Evolutionary conservation across 257 asterid species (phyloP).

Genomic region (Rubia yunnanensis): DNA sequence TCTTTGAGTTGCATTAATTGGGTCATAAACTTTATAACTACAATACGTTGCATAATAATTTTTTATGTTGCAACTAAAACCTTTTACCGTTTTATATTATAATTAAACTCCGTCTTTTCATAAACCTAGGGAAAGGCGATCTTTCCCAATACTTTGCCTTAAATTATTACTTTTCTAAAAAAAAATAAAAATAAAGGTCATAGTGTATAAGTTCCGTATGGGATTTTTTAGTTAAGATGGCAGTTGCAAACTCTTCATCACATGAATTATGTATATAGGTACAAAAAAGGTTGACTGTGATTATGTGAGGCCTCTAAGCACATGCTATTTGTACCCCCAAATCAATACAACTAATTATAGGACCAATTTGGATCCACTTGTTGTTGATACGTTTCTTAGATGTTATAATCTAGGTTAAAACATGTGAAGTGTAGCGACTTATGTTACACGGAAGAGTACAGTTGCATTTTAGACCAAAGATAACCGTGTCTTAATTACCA

Average conservation of each 20-base stretch:
- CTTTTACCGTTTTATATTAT: too few relatives aligned
- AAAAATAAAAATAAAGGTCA: too few relatives aligned
- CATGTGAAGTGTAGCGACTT: background rate
- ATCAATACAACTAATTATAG: background rate
- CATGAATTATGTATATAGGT: background rate
- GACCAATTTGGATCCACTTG: background rate
- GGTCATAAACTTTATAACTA: too few relatives aligned
- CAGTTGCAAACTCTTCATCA: background rate
- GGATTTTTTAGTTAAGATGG: background rate
- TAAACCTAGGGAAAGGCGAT: too few relatives aligned
- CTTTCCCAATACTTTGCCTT: too few relatives aligned
- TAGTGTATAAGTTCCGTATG: background rate
- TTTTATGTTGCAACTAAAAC: too few relatives aligned
- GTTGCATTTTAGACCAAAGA: background rate
- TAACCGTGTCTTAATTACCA: too few relatives aligned
- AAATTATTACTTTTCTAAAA: too few relatives aligned
- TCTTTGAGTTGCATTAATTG: too few relatives aligned
- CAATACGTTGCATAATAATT: too few relatives aligned
- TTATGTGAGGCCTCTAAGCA: background rate
- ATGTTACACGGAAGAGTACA: background rate
- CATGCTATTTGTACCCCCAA: background rate
- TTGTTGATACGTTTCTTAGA: background rate
- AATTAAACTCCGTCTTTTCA: too few relatives aligned
- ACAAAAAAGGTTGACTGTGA: background rate
- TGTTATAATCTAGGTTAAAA: background rate